Conservation (phyloP, 305 asterid species). For the Andrographis paniculata region DNA sequence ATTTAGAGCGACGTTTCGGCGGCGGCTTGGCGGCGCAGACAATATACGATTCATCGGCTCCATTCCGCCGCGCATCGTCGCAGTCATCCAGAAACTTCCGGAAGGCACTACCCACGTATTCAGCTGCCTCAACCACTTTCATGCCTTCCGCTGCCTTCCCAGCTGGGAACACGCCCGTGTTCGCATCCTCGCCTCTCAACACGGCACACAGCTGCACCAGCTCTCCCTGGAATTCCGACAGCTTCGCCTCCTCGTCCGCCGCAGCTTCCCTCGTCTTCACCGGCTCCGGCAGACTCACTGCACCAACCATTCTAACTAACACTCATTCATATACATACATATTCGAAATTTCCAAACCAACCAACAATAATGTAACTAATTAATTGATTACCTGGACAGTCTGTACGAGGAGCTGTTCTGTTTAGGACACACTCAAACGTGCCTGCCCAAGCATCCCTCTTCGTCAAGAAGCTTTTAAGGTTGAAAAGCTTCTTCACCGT, state of each 20-base stretch:
- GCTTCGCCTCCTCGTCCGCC: slow-evolving; percentile 39
- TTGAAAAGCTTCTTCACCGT: slow-evolving; percentile 57
- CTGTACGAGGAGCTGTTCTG: slow-evolving; percentile 41
- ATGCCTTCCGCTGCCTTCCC: no score
- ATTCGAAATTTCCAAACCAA: no score
- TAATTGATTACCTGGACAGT: slow-evolving; percentile 44
- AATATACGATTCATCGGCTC: slow-evolving; percentile 45
- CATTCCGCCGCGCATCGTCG: slow-evolving; percentile 31
- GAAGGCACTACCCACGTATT: slow-evolving; percentile 40
- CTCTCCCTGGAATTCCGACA: slow-evolving; percentile 56
- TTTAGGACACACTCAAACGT: slow-evolving; percentile 37
- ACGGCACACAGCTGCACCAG: slow-evolving; percentile 58
- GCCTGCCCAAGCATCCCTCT: slow-evolving; percentile 70
- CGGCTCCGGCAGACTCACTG: slow-evolving; percentile 44
- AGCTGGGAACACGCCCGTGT: no score
- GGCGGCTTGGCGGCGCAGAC: slow-evolving; percentile 25
- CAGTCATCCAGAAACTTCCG: slow-evolving; percentile 41
- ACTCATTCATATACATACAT: no score
- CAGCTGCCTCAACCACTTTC: slow-evolving; percentile 40
- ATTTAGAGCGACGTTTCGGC: slow-evolving; percentile 18
- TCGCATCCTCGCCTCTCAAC: no score
- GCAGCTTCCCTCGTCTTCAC: slow-evolving; percentile 33
- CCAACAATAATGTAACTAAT: no score
- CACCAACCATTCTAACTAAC: not conserved
- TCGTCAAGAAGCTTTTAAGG: slow-evolving; percentile 36